Base-by-base conservation (phyloP, 2,329 filamentous ascomycete species). In the Colletotrichum musicola region DNA sequence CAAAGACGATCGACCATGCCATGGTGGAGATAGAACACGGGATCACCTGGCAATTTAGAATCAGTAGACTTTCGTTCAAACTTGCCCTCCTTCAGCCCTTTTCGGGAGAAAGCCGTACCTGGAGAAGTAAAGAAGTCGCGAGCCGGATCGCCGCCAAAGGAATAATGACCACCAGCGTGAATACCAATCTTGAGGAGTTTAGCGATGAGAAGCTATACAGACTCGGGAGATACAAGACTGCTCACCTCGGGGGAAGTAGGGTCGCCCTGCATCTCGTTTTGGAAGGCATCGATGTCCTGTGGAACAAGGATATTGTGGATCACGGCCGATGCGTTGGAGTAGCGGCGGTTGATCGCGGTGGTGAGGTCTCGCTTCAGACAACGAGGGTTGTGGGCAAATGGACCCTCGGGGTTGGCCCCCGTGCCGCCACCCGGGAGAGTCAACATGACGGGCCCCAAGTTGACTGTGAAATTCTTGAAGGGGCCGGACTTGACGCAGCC, bases 401-500 rank as follows among this genome's bases (percentile, higher is more conserved):
- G 74, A 0, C 74, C 75, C 7, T 72, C 64, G 1, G 75, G 64
- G 12, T 68, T 70, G 18, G 72, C 53, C 10, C 67, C 66, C 6
- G 71, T 72, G 67, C 51, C 38, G 67, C 61, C 77, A 1, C 75
- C 76, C 4, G 75, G 75, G 2, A 75, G 61, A 10, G 75, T 73
- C 5, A 76, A 76, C 4, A 75, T 73, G 6, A 77, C 76, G 14
- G 82, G 81, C 0, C 81, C 82, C 1, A 84, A 74, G 62, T 80
- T 82, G 61, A 84, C 77, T 1, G 68, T 75, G 73, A 81, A 78
- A 70, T 82, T 76, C 30, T 74, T 75, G n/a, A 88, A 82, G 1
- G 87, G 87, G 0, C 86, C 86, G 0, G 77, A 80, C 14, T 75
- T 79, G 3, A 90, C 79, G 73, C 86, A 89, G 25, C 87, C 88